phyloP scores from a whole-genome alignment of 2,329 filamentous ascomycete species.

The Colletotrichum sansevieriae region DNA sequence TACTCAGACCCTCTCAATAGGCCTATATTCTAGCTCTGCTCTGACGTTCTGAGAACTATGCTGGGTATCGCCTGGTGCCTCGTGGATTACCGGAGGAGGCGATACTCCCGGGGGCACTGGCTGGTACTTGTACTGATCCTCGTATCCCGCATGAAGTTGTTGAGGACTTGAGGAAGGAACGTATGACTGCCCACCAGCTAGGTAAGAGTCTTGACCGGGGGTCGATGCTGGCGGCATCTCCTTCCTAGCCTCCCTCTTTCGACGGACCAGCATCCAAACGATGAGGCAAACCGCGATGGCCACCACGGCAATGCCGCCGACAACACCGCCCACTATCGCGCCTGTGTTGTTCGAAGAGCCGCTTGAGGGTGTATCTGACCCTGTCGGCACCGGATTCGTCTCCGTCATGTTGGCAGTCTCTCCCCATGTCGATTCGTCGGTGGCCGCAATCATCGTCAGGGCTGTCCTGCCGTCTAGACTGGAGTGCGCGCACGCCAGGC shows the following conservation, averaged over 20 bases:
- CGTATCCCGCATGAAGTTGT: neutral
- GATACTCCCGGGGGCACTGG: neutral
- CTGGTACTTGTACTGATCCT: slow-evolving; percentile 15
- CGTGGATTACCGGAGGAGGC: neutral
- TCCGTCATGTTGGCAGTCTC: neutral
- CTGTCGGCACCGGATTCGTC: neutral
- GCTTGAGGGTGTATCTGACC: neutral
- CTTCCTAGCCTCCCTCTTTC: neutral
- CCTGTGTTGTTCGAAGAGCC: slow-evolving; percentile 12
- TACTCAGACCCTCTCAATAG: neutral
- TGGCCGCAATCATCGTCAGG: neutral
- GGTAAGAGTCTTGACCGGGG: neutral
- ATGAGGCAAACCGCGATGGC: slow-evolving; percentile 26
- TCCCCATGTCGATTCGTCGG: neutral
- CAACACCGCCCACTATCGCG: slow-evolving; percentile 24
- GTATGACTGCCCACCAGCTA: neutral
- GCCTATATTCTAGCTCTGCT: neutral
- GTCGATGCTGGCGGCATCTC: neutral
- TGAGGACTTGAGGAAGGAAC: neutral
- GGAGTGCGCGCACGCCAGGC: neutral
- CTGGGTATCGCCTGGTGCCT: neutral
- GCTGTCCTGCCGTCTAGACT: neutral
- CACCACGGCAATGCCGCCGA: slow-evolving; percentile 15
- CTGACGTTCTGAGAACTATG: neutral
- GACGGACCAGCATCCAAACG: slow-evolving; percentile 22